A percentile compares a stretch with the other conserved stretches of the same genome.
phyloP scores from a whole-genome alignment of 345 rosid species.

The Crucihimalaya himalaica region DNA sequence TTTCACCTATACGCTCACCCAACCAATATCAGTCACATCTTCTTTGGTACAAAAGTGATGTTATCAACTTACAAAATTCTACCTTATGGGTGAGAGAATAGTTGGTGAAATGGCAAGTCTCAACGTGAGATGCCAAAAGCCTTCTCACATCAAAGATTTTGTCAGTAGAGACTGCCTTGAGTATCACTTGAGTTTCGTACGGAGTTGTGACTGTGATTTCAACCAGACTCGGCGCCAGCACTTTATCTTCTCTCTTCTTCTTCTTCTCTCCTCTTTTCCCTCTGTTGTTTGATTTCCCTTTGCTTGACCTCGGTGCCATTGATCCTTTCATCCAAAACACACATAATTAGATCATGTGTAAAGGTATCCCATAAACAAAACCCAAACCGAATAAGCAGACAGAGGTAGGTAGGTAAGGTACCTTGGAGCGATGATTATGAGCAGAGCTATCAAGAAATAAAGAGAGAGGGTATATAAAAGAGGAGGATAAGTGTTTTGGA shows the following conservation, averaged over 20 bases:
- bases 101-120: slow-evolving; percentile 88
- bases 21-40: slow-evolving; percentile 8
- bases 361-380: background rate
- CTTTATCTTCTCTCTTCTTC: slow-evolving; percentile 82
- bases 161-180: slow-evolving; percentile 91
- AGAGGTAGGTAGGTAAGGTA: background rate
- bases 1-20: slow-evolving; percentile 52
- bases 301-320: slow-evolving; percentile 90
- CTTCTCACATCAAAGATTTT: slow-evolving; percentile 77
- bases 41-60: background rate
- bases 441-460: slow-evolving; percentile 23
- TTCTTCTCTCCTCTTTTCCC: slow-evolving; percentile 80
- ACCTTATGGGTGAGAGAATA: slow-evolving; percentile 81
- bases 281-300: slow-evolving; percentile 64
- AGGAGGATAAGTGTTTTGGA: slow-evolving; percentile 47
- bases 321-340: slow-evolving; percentile 27
- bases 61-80: background rate
- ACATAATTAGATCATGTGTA: background rate
- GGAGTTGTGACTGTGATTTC: slow-evolving; percentile 70
- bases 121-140: slow-evolving; percentile 72
- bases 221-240: slow-evolving; percentile 63
- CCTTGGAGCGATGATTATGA: slow-evolving; percentile 22
- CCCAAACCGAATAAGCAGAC: background rate
- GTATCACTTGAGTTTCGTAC: slow-evolving; percentile 67
- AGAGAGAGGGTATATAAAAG: slow-evolving; percentile 46